Conservation (phyloP, 176 grass and related monocot genomes). For the Oryza brachyantha region DNA sequence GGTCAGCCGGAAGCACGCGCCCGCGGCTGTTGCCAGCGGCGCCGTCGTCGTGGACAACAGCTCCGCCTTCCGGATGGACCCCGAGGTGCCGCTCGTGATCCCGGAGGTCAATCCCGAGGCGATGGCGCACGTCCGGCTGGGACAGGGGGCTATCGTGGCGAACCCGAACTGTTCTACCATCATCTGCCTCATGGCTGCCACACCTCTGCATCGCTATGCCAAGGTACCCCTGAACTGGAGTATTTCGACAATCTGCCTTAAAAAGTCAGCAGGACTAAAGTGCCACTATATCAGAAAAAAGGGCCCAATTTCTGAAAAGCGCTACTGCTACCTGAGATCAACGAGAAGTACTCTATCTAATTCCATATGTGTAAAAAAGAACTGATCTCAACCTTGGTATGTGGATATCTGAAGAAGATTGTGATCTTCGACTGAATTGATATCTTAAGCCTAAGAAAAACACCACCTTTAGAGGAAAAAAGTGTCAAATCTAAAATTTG, state of each 20-base stretch:
- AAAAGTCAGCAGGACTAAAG: not conserved
- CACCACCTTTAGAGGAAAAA: not conserved
- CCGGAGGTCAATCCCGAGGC: constrained; percentile 96
- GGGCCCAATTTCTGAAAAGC: no score
- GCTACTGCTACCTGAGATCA: no score
- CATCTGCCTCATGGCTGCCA: constrained; percentile 93
- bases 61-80: constrained; percentile 89
- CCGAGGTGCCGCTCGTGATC: constrained; percentile 83
- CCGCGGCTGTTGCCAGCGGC: constrained; percentile 64
- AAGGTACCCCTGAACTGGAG: constrained; percentile 62
- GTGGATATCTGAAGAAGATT: not conserved
- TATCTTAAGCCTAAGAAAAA: not conserved
- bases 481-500: not conserved
- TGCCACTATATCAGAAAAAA: not conserved
- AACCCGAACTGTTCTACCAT: constrained; percentile 98
- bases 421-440: not conserved
- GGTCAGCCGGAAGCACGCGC: constrained; percentile 57
- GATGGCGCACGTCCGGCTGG: constrained; percentile 62
- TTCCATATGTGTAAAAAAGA: not conserved
- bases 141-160: constrained; percentile 82
- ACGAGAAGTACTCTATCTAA: not conserved
- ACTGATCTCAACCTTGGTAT: not conserved
- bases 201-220: constrained; percentile 81
- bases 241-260: no score
- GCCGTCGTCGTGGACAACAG: constrained; percentile 92